These are phyloP conservation scores for Globisporangium orthogonon DNA, from an alignment of 352 stramenopile genomes.

Conservation along the genomic window DNA sequence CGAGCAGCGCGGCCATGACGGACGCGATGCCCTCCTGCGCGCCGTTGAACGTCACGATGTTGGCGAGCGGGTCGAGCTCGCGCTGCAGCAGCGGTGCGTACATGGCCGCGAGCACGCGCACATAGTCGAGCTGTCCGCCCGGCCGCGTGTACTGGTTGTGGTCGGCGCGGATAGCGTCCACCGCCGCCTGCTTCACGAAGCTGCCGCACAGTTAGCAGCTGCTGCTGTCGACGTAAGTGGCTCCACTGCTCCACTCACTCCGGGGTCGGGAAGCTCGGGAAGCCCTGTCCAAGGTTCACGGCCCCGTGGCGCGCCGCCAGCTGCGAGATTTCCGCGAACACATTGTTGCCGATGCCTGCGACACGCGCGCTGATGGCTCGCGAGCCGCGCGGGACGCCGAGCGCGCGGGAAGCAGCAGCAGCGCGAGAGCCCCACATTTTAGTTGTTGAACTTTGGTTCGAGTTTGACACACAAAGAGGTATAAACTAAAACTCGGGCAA, in stretches of 20 bases:
- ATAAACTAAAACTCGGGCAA: too few species aligned
- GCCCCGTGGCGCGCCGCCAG: constrained; percentile 72
- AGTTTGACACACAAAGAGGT: too few species aligned
- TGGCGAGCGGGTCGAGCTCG: constrained; percentile 60
- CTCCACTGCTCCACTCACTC: constrained; percentile 18
- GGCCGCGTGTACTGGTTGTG: constrained; percentile 90
- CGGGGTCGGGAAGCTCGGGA: constrained; percentile 92
- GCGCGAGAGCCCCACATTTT: constrained; percentile 1
- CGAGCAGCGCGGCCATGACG: constrained; percentile 71
- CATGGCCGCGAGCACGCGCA: constrained; percentile 70
- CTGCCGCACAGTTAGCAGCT: constrained; percentile 9
- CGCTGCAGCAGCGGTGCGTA: constrained; percentile 69
- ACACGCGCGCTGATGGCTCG: constrained; percentile 59
- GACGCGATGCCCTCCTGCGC: constrained; percentile 84
- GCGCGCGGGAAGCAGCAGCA: background rate
- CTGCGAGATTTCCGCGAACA: constrained; percentile 86
- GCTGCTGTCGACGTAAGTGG: too few species aligned
- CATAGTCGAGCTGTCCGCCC: constrained; percentile 73
- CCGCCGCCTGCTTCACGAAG: constrained; percentile 86
- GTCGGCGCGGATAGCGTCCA: constrained; percentile 69
- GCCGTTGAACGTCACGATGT: constrained; percentile 87
- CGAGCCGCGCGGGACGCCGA: background rate
- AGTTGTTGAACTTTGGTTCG: background rate
- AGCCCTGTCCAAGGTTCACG: constrained; percentile 96
- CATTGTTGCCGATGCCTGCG: constrained; percentile 60